Evolutionary conservation across 2,329 filamentous ascomycete genomes (phyloP), one percentile per base, ranked within the genome.

Genomic region (Chaetomium olivaceum): DNA sequence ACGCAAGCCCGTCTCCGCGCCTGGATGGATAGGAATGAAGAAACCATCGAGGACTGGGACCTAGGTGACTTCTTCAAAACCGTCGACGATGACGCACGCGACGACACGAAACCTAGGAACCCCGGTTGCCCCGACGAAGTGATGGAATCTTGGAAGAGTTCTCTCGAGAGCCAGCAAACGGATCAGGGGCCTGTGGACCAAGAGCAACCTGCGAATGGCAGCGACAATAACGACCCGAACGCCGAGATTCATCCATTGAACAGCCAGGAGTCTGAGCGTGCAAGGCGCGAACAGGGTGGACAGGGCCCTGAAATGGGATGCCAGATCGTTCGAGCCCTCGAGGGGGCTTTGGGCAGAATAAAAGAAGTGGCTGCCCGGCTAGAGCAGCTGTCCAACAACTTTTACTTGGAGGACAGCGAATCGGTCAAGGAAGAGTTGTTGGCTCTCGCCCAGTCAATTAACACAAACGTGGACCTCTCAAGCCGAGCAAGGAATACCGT

Each of bases 51-150:
- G 7, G 31, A 16, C 8, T 61, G 59, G 59, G 33, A 61, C 9
- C 1, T 61, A 11, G 59, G 21, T 11, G 59, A 29, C 25, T 61
- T 61, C 11, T 46, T 61, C 16, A 61, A 27, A 6, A 29, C 50
- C 4, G 19, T n/a, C 14, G 23, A 7, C 16, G 23, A 43, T 2
- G 59, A 61, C 19, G 23, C 36, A 12, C 7, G 46, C 19, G n/a
- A 48, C 9, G 1, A 6, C n/a, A 21, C 46, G 19, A 2, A 11
- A 21, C 46, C 46, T 3, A 23, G 19, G 46, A 4, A 23, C 5
- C 7, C n/a, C 11, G 46, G 46, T 6, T 23, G n/a, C 8, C 46
- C 46, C n/a, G 21, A 23, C 19, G 46, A 48, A 12, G 46, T 23
- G 7, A 21, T 48, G 19, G 46, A 21, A 11, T n/a, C 19, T n/a